These are phyloP conservation scores for Gremmenia infestans DNA, from an alignment of 2,329 filamentous ascomycete genomes.

Conservation along the genomic window DNA sequence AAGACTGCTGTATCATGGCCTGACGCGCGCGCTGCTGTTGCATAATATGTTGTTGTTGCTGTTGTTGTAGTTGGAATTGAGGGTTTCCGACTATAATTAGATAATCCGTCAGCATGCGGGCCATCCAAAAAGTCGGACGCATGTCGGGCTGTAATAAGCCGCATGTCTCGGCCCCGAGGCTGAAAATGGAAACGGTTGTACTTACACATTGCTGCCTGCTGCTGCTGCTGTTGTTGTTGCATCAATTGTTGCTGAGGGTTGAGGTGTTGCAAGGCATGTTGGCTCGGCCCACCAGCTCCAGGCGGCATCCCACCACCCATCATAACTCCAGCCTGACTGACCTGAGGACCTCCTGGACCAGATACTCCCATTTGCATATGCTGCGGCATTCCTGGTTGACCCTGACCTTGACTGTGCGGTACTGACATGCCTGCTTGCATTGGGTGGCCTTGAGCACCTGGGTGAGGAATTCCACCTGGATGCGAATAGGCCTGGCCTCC, in stretches of 20 bases:
- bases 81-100: constrained; percentile 29
- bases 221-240: constrained; percentile 31
- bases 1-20: constrained; percentile 50
- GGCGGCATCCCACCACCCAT: constrained; percentile 69
- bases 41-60: constrained; percentile 51
- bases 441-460: constrained; percentile 55
- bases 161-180: not conserved
- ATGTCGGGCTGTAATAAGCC: not conserved
- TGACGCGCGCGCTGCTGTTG: constrained; percentile 49
- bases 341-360: constrained; percentile 62
- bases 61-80: constrained; percentile 33
- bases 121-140: not conserved
- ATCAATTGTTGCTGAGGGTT: constrained; percentile 41
- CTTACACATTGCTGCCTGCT: constrained; percentile 25
- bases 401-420: constrained; percentile 56
- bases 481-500: constrained; percentile 62
- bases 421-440: constrained; percentile 41
- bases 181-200: constrained; percentile 4
- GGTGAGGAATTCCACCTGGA: constrained; percentile 64
- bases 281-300: constrained; percentile 51
- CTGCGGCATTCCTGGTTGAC: constrained; percentile 63
- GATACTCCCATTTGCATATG: constrained; percentile 72
- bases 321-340: constrained; percentile 64
- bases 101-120: constrained; percentile 18
- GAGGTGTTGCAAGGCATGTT: constrained; percentile 68